phyloP scores from a whole-genome alignment of 2,329 filamentous ascomycete genomes.

The Bretziella fagacearum region DNA sequence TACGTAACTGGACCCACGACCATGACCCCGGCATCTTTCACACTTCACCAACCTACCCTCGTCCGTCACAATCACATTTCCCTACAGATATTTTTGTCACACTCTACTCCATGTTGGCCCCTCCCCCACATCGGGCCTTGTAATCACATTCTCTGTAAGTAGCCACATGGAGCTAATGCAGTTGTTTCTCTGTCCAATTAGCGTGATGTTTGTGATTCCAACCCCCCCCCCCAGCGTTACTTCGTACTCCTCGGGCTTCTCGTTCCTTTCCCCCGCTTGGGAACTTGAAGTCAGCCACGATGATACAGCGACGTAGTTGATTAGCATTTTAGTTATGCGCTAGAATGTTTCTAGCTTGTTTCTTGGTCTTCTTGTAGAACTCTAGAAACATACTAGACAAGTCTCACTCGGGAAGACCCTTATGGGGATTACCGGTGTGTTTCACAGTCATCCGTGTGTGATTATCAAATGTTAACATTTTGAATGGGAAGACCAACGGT shows the following conservation, averaged over 20 bases:
- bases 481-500: too few species aligned
- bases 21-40: not conserved
- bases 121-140: not conserved
- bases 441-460: too few species aligned
- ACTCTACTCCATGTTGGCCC: not conserved
- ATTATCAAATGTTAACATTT: too few species aligned
- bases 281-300: not conserved
- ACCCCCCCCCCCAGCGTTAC: not conserved
- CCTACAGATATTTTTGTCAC: not conserved
- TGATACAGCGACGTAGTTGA: not conserved
- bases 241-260: not conserved
- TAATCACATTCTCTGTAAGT: not conserved
- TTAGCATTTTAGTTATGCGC: not conserved
- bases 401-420: not conserved
- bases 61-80: not conserved
- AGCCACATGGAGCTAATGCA: not conserved
- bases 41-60: not conserved
- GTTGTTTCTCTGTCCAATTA: not conserved
- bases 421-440: not conserved
- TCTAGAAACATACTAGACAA: not conserved
- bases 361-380: not conserved
- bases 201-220: not conserved
- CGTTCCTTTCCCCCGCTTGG: not conserved
- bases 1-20: not conserved
- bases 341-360: slow-evolving; percentile 1